Conservation (phyloP, 2,329 filamentous ascomycete species). For the Phoma herbarum region DNA sequence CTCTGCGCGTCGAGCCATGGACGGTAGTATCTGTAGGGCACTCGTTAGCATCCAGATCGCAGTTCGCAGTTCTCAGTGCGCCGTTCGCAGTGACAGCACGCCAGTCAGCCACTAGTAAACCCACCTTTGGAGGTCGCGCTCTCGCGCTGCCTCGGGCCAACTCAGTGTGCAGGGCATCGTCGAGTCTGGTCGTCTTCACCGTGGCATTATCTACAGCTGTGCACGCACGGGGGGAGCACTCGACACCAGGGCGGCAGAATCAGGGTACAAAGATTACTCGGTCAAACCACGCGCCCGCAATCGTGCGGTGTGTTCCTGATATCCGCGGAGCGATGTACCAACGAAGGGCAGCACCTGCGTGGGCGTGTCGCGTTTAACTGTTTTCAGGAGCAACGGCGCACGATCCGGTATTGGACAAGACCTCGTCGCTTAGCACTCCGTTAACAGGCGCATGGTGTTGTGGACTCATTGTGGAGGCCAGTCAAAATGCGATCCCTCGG, state of each 20-base stretch:
- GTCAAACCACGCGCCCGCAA: slow-evolving; percentile 5
- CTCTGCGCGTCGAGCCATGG: slow-evolving; percentile 49
- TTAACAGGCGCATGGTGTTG: slow-evolving; percentile 13
- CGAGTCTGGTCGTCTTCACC: slow-evolving; percentile 15
- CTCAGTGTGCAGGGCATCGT: slow-evolving; percentile 27
- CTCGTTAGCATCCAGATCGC: slow-evolving; percentile 5
- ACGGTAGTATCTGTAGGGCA: slow-evolving; percentile 43
- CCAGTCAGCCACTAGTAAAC: background rate
- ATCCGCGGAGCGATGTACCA: slow-evolving; percentile 9
- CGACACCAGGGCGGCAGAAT: slow-evolving; percentile 4
- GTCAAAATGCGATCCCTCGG: slow-evolving; percentile 14
- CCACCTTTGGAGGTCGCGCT: slow-evolving; percentile 44
- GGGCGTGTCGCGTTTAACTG: slow-evolving; percentile 8
- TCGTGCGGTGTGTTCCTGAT: slow-evolving; percentile 17
- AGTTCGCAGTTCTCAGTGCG: background rate
- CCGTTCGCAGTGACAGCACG: background rate
- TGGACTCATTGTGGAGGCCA: slow-evolving; percentile 11
- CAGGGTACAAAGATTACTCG: background rate
- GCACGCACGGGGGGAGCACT: slow-evolving; percentile 1
- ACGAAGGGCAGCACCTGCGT: background rate
- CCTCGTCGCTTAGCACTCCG: slow-evolving; percentile 15
- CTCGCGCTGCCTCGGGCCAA: slow-evolving; percentile 36
- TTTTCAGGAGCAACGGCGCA: slow-evolving; percentile 3
- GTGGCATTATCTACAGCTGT: slow-evolving; percentile 22
- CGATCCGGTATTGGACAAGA: slow-evolving; percentile 14